A percentile compares a stretch with the other conserved stretches of the same genome.
These are phyloP conservation scores for Aureobasidium sp. DNA, from an alignment of 2,329 filamentous ascomycete species.

Conservation along the genomic window DNA sequence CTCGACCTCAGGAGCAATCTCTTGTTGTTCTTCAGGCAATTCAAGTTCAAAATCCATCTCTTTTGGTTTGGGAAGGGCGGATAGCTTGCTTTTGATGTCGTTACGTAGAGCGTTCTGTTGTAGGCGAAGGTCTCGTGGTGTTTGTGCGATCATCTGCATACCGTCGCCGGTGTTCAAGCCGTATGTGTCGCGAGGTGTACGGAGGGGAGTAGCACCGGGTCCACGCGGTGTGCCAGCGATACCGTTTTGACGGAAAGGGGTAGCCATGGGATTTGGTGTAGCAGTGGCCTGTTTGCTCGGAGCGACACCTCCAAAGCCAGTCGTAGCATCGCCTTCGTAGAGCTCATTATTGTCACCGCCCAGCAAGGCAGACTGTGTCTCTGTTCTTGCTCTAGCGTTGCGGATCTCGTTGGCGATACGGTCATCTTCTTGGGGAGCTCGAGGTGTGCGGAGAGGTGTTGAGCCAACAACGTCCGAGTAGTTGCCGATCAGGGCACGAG, in stretches of 20 bases:
- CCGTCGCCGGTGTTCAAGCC: slow-evolving; percentile 67
- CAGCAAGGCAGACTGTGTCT: slow-evolving; percentile 86
- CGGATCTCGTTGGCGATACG: slow-evolving; percentile 93
- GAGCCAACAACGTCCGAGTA: slow-evolving; percentile 73
- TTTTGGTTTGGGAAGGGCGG: slow-evolving; percentile 82
- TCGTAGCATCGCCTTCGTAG: slow-evolving; percentile 71
- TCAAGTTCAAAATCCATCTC: slow-evolving; percentile 93
- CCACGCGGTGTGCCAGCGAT: slow-evolving; percentile 53
- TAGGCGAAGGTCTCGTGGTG: slow-evolving; percentile 66
- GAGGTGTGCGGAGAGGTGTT: slow-evolving; percentile 85
- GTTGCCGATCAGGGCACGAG: slow-evolving; percentile 75
- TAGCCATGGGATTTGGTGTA: slow-evolving; percentile 95
- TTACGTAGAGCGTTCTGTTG: slow-evolving; percentile 61
- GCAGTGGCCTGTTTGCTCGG: slow-evolving; percentile 72
- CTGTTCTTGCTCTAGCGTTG: slow-evolving; percentile 84
- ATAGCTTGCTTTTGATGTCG: slow-evolving; percentile 63
- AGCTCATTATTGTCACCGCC: slow-evolving; percentile 91
- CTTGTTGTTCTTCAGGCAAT: slow-evolving; percentile 71
- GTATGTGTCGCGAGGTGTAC: slow-evolving; percentile 82
- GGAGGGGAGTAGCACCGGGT: slow-evolving; percentile 72
- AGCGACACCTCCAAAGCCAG: slow-evolving; percentile 77
- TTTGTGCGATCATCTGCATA: slow-evolving; percentile 61
- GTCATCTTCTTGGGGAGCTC: slow-evolving; percentile 86
- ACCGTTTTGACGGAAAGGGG: slow-evolving; percentile 61
- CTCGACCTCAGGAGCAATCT: slow-evolving; percentile 44